Evolutionary conservation across 2,329 filamentous ascomycete species (phyloP).

Genomic region (Mycosphaerella arachidis): DNA sequence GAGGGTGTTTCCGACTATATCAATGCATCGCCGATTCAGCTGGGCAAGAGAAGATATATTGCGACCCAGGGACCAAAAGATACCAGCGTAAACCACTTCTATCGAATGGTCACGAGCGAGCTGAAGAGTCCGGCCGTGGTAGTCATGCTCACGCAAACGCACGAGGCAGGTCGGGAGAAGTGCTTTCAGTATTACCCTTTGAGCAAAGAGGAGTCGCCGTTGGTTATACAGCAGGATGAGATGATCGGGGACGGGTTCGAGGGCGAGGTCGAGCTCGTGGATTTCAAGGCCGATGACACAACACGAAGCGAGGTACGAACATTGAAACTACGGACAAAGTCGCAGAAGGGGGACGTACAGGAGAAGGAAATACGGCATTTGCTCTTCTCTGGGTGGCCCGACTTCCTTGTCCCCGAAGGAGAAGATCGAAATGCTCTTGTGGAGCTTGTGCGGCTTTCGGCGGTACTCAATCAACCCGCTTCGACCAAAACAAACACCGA

Average conservation of each 20-base stretch:
- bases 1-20: constrained; percentile 55
- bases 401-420: constrained; percentile 75
- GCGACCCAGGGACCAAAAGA: constrained; percentile 83
- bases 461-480: constrained; percentile 46
- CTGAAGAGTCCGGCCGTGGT: constrained; percentile 63
- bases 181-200: constrained; percentile 76
- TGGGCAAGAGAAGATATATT: constrained; percentile 63
- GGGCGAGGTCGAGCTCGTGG: constrained; percentile 61
- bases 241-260: constrained; percentile 49
- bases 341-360: constrained; percentile 36
- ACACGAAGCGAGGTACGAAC: constrained; percentile 68
- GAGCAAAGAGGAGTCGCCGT: constrained; percentile 24
- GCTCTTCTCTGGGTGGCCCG: constrained; percentile 82
- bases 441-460: constrained; percentile 64
- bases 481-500: constrained; percentile 11
- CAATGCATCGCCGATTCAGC: constrained; percentile 46
- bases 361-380: constrained; percentile 74
- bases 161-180: constrained; percentile 73
- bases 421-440: constrained; percentile 65
- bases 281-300: constrained; percentile 51
- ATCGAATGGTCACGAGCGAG: constrained; percentile 81
- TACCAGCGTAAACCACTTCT: constrained; percentile 73
- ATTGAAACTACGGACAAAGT: constrained; percentile 49
- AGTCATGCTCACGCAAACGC: constrained; percentile 88
- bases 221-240: constrained; percentile 24